Evolutionary conservation across 768 basidiomycete species (phyloP).

Genomic region (Trametes villosa): DNA sequence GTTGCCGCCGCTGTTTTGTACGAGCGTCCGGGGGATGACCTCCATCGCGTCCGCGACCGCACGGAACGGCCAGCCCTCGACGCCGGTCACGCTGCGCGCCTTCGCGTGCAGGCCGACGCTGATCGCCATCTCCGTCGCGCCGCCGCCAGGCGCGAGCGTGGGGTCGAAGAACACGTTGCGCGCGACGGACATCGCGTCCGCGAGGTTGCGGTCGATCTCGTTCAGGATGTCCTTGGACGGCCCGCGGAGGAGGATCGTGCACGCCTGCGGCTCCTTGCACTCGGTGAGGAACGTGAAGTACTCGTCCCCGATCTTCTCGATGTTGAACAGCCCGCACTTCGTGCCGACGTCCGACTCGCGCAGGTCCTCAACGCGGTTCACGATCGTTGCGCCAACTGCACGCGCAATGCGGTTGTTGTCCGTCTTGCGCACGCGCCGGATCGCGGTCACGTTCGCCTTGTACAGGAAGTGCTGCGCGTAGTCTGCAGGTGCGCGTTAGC

Average conservation of each 20-base stretch:
- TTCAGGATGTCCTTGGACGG: constrained; percentile 98
- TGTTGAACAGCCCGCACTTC: constrained; percentile 91
- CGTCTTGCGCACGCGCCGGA: constrained; percentile 97
- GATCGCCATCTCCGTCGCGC: constrained; percentile 98
- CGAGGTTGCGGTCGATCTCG: constrained; percentile 96
- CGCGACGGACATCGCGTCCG: constrained; percentile 97
- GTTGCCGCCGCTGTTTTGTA: constrained; percentile 96
- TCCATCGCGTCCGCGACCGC: constrained; percentile 97
- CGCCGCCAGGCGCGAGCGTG: constrained; percentile 90
- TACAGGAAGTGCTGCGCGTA: constrained; percentile 90
- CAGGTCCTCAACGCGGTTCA: constrained; percentile 94
- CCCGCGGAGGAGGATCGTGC: constrained; percentile 96
- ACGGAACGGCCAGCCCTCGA: constrained; percentile 89
- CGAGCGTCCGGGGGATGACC: constrained; percentile 92
- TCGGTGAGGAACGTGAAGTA: constrained; percentile 98
- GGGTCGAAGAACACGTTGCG: constrained; percentile 98
- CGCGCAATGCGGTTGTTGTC: constrained; percentile 99
- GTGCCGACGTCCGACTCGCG: constrained; percentile 92
- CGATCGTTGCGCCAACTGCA: constrained; percentile 93
- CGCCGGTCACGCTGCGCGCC: constrained; percentile 80
- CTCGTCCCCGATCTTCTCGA: constrained; percentile 99
- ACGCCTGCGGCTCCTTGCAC: constrained; percentile 90
- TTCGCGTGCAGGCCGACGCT: constrained; percentile 83
- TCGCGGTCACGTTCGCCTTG: constrained; percentile 87
- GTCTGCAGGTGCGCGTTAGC: constrained; percentile 50